Evolutionary conservation across 108 stramenopile genomes (phyloP).

Genomic region (Nitzschia inconspicua): DNA sequence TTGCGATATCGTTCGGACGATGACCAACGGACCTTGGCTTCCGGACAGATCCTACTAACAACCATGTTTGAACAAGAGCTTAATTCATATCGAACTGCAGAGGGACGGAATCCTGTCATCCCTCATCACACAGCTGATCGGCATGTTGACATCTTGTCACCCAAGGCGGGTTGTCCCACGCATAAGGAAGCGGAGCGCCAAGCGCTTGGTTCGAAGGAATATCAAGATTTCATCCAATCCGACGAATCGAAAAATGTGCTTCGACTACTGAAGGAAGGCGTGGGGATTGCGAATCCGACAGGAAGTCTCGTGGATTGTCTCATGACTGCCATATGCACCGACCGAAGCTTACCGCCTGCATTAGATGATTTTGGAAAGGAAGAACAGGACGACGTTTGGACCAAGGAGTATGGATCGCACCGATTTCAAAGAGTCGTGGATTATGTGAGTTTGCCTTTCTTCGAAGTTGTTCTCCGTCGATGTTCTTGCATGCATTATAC

Average conservation of each 20-base stretch:
- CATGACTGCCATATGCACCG: constrained; percentile 87
- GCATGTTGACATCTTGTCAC: constrained; percentile 56
- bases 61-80: constrained; percentile 67
- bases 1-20: constrained; percentile 68
- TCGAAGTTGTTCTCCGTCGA: no score
- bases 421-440: constrained; percentile 40
- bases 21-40: constrained; percentile 72
- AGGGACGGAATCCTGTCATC: constrained; percentile 47
- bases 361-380: constrained; percentile 41
- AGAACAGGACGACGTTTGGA: background rate
- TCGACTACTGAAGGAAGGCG: background rate
- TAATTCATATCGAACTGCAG: background rate
- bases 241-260: background rate
- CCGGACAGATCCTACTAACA: constrained; percentile 71
- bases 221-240: background rate
- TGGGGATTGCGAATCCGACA: no score
- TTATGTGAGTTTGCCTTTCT: constrained; percentile 10
- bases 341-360: constrained; percentile 53
- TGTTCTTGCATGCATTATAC: background rate
- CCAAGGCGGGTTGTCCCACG: no score
- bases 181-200: no score
- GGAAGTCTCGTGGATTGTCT: constrained; percentile 77
- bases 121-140: constrained; percentile 73
- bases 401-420: constrained; percentile 17
- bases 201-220: background rate